Conservation (phyloP, 805 yeast species). For the Candida mattraensis region DNA sequence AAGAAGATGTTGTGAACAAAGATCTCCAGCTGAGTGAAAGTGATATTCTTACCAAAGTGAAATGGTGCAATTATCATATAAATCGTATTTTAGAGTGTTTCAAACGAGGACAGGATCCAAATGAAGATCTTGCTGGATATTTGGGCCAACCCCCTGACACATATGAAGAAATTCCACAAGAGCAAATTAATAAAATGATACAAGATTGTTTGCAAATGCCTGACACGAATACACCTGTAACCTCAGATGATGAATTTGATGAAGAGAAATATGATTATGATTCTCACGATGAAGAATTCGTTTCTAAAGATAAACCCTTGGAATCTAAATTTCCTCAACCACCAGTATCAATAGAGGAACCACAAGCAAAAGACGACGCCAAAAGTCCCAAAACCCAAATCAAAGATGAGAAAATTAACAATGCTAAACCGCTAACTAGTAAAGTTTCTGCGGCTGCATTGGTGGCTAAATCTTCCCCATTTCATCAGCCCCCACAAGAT, state of each 20-base stretch:
- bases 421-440: too few relatives aligned
- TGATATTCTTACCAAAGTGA: constrained; percentile 16
- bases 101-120: constrained; percentile 26
- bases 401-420: constrained; percentile 27
- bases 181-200: constrained; percentile 21
- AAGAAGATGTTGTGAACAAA: constrained; percentile 3
- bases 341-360: too few relatives aligned
- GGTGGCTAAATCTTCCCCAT: constrained; percentile 12
- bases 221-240: constrained; percentile 3
- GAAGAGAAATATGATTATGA: constrained; percentile 24
- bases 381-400: constrained; percentile 35
- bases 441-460: constrained; percentile 7
- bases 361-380: constrained; percentile 4
- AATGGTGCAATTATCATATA: constrained; percentile 26
- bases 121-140: constrained; percentile 20
- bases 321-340: too few relatives aligned
- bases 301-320: constrained; percentile 13
- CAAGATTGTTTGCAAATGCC: constrained; percentile 16
- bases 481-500: constrained; percentile 5
- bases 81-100: constrained; percentile 18
- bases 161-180: constrained; percentile 19
- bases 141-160: constrained; percentile 15
- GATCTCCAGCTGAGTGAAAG: constrained; percentile 7
- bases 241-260: constrained; percentile 14
- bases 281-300: constrained; percentile 23